Conservation (phyloP, 192 early-diverging fungal species). For the Rhizophagus prolifer region DNA sequence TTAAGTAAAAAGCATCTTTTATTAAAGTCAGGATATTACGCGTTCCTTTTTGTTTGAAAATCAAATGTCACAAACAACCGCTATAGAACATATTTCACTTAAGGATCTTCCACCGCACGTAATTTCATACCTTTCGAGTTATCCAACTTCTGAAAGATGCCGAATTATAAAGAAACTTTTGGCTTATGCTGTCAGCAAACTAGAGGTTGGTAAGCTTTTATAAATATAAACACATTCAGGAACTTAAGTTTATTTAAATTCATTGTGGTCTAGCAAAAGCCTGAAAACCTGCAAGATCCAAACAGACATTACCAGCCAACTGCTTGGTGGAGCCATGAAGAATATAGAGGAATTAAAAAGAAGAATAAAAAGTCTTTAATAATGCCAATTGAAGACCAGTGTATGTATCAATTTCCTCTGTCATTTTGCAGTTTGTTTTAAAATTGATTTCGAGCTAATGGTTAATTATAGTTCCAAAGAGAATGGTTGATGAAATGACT, state of each 20-base stretch:
- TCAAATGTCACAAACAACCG: neutral
- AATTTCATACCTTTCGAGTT: neutral
- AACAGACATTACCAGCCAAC: neutral
- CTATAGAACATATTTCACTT: neutral
- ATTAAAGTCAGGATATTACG: no score
- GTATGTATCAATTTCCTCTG: neutral
- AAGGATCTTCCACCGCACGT: neutral
- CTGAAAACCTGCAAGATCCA: neutral
- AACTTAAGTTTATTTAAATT: neutral
- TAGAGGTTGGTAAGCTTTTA: neutral
- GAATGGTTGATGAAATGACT: constrained; percentile 1
- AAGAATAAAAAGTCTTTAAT: neutral
- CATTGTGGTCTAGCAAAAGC: neutral
- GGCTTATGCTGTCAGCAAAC: neutral
- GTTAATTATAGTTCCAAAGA: neutral
- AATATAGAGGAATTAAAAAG: neutral
- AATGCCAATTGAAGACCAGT: neutral
- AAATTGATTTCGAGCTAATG: neutral
- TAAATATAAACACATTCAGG: neutral
- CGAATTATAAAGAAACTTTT: neutral
- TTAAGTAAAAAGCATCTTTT: no score
- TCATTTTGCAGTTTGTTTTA: neutral
- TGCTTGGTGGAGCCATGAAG: neutral
- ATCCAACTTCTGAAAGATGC: neutral
- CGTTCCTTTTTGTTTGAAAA: neutral